Evolutionary conservation across 1,284 basidiomycete species (phyloP).

Genomic region (Neonothopanus nambi): DNA sequence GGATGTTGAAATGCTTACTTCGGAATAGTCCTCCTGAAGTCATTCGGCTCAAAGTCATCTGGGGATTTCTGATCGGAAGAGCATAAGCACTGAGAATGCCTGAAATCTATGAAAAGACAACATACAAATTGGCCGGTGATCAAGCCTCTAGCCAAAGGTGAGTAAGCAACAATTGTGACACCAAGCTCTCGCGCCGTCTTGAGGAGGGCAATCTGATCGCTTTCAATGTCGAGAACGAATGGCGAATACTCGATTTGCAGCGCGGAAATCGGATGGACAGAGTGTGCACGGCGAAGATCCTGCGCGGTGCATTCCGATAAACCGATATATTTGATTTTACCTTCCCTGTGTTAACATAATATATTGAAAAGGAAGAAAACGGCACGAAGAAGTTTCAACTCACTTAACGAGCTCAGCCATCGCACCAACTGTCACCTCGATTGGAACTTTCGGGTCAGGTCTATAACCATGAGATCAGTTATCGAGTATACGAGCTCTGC

Average conservation of each 20-base stretch:
- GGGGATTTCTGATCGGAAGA: conserved; percentile 40
- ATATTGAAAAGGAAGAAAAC: background rate
- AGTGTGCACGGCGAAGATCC: conserved; percentile 50
- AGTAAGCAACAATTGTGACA: conserved; percentile 46
- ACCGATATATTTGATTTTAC: conserved; percentile 52
- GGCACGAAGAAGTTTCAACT: conserved; percentile 6
- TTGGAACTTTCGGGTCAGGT: conserved; percentile 15
- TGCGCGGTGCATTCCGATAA: conserved; percentile 41
- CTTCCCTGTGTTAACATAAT: conserved; percentile 31
- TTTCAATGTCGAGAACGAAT: conserved; percentile 47
- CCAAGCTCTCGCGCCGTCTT: conserved; percentile 41
- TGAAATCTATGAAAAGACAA: background rate
- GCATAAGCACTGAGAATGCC: conserved; percentile 1
- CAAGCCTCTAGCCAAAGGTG: conserved; percentile 21
- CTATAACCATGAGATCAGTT: conserved; percentile 1
- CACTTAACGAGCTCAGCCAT: conserved; percentile 48
- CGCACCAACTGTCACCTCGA: conserved; percentile 33
- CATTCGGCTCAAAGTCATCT: conserved; percentile 53
- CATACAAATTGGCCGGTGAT: conserved; percentile 15
- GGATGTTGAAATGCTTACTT: conserved; percentile 27
- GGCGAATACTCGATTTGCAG: conserved; percentile 56
- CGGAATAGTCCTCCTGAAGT: conserved; percentile 40
- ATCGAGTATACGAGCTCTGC: background rate
- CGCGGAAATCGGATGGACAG: conserved; percentile 48
- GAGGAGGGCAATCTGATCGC: conserved; percentile 36